Evolutionary conservation across 768 basidiomycete species (phyloP), one percentile per base, ranked within the genome.

Genomic region (Macrolepiota fuliginosa): DNA sequence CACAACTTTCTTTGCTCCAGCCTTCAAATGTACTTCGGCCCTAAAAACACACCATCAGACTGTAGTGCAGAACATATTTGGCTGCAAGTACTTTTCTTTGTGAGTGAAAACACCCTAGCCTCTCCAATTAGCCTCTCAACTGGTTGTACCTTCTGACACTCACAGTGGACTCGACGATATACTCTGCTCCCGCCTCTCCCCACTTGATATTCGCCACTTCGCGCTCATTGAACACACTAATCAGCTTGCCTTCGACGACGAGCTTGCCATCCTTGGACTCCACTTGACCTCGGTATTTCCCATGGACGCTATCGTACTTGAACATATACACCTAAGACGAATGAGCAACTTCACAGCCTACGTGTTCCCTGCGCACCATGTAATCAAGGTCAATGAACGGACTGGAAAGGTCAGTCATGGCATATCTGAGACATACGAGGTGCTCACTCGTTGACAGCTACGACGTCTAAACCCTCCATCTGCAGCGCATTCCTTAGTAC

Each of bases 1-100:
- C 79, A 98, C 82, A 73, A 98, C 96, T 83, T 96, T 97, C 86
- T 97, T 97, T 69, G 96, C 96, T 69, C 96, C 96, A 65, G 93
- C 96, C 77, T 94, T 92, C 76, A 98, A 79, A 80, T 97, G 96
- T 62, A 84, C 86, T 39, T 80, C 78, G 46, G 96, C 96, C 79
- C 88, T 90, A 61, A 22, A 57, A 52, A n/a, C n/a, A n/a, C n/a
- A n/a, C n/a, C n/a, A n/a, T n/a, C n/a, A n/a, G n/a, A n/a, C n/a
- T 42, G 19, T 29, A 49, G 10, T 37, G 11, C 9, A 27, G 39
- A 42, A 55, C 50, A 32, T 53, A 27, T 46, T 40, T 17, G 46
- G 29, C 4, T 25, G 39, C 12, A 37, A 2, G 62, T 64, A 89
- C 89, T 93, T 93, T 4, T 95, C 94, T 64, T 73, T 82, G 68